These are phyloP conservation scores for Hypoxylon sp. DNA, from an alignment of 2,329 filamentous ascomycete genomes.

Conservation along the genomic window DNA sequence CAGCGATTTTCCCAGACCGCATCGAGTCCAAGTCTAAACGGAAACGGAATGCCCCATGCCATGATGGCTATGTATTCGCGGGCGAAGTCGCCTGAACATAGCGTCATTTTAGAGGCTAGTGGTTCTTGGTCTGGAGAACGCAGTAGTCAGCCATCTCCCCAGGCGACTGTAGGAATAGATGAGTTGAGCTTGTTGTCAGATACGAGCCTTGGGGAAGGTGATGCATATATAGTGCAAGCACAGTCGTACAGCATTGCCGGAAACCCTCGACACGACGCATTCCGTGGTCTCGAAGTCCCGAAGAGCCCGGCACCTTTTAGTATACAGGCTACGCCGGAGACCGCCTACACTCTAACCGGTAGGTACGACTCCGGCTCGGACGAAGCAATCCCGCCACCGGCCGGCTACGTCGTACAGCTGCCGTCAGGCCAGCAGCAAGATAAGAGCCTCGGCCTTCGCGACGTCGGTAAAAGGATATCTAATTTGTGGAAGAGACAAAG, in stretches of 20 bases:
- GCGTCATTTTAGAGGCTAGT: slow-evolving; percentile 35
- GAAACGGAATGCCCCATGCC: slow-evolving; percentile 43
- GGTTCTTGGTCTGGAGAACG: slow-evolving; percentile 42
- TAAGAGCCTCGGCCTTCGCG: slow-evolving; percentile 34
- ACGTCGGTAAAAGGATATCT: slow-evolving; percentile 49
- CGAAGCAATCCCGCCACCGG: slow-evolving; percentile 41
- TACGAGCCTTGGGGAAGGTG: slow-evolving; percentile 49
- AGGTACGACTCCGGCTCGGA: slow-evolving; percentile 48
- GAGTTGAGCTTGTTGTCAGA: slow-evolving; percentile 52
- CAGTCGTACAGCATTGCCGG: slow-evolving; percentile 35
- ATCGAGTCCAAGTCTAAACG: slow-evolving; percentile 34
- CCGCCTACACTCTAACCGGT: slow-evolving; percentile 48
- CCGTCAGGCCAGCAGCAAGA: slow-evolving; percentile 43
- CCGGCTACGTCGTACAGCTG: slow-evolving; percentile 40
- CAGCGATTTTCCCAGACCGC: slow-evolving; percentile 32
- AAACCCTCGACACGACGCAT: slow-evolving; percentile 27
- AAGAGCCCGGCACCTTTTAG: slow-evolving; percentile 49
- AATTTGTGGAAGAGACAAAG: slow-evolving; percentile 50
- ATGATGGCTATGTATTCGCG: slow-evolving; percentile 45
- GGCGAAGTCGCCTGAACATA: slow-evolving; percentile 32
- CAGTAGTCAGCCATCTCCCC: slow-evolving; percentile 33
- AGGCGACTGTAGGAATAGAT: slow-evolving; percentile 31
- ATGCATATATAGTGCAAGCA: slow-evolving; percentile 44
- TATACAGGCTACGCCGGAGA: slow-evolving; percentile 54
- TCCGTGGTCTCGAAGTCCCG: slow-evolving; percentile 46